Evolutionary conservation across 2,329 filamentous ascomycete species (phyloP).

Genomic region (Knoxdaviesia proteae): DNA sequence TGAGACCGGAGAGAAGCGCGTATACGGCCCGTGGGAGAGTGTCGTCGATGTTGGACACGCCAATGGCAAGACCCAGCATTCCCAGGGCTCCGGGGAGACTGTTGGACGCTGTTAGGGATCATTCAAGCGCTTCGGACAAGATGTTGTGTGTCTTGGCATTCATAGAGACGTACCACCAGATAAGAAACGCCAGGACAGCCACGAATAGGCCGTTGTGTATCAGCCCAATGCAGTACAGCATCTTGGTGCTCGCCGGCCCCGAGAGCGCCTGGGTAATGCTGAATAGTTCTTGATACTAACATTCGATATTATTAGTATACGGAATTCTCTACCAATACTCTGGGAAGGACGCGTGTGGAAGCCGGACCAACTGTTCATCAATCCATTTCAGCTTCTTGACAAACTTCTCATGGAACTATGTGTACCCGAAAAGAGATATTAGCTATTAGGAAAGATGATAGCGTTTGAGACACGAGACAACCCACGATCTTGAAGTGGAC

Average conservation of each 20-base stretch:
- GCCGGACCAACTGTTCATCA: conserved; percentile 40
- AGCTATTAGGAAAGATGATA: background rate
- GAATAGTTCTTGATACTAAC: conserved; percentile 51
- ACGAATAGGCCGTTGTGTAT: conserved; percentile 37
- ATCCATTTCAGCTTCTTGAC: conserved; percentile 41
- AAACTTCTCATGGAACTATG: conserved; percentile 35
- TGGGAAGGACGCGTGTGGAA: too few relatives aligned
- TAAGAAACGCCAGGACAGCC: conserved; percentile 36
- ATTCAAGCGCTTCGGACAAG: background rate
- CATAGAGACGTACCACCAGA: conserved; percentile 33
- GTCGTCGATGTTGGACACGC: conserved; percentile 37
- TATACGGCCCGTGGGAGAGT: conserved; percentile 41
- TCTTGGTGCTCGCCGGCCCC: conserved; percentile 50
- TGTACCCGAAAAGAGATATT: too few relatives aligned
- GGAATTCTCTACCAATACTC: too few relatives aligned
- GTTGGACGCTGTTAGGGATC: background rate
- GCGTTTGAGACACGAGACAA: background rate
- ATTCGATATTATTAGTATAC: background rate
- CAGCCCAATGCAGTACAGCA: conserved; percentile 46
- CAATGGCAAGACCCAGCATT: conserved; percentile 47
- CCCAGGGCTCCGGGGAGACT: conserved; percentile 48
- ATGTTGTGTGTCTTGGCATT: background rate
- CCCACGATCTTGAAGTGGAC: conserved; percentile 47
- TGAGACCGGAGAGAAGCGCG: conserved; percentile 49
- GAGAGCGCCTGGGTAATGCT: conserved; percentile 46